phyloP scores from a whole-genome alignment of 371 early-diverging fungal species.

The Apophysomyces variabilis region DNA sequence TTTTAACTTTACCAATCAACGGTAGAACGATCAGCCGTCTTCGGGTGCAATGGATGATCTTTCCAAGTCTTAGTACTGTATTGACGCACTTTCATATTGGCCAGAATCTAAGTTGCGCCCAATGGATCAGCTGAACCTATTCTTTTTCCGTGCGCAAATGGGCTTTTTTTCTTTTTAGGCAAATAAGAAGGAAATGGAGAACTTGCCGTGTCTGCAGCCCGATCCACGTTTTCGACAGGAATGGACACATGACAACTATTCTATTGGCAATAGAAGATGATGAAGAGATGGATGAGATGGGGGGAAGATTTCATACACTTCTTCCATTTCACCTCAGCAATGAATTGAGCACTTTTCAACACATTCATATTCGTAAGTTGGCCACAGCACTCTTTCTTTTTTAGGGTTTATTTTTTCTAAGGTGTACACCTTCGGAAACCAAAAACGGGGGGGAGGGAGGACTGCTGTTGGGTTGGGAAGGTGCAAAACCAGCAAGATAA shows the following conservation, averaged over 20 bases:
- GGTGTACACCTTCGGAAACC: constrained; percentile 7
- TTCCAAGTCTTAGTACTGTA: constrained; percentile 81
- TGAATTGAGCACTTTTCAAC: constrained; percentile 63
- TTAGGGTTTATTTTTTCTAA: constrained; percentile 7
- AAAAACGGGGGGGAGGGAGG: background rate
- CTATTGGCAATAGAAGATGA: constrained; percentile 25
- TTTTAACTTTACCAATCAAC: constrained; percentile 62
- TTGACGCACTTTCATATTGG: constrained; percentile 62
- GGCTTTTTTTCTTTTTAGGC: too few species aligned
- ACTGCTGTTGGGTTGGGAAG: background rate
- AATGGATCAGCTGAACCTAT: background rate
- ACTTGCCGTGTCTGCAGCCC: constrained; percentile 60
- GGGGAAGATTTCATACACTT: too few species aligned
- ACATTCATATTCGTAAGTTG: constrained; percentile 29
- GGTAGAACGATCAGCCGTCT: constrained; percentile 55
- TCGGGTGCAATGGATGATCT: constrained; percentile 74
- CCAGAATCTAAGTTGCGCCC: constrained; percentile 47
- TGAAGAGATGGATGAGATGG: background rate
- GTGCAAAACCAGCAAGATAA: background rate
- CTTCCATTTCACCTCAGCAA: constrained; percentile 45
- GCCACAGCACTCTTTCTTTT: too few species aligned
- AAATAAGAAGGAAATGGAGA: background rate
- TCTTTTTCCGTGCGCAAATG: too few species aligned
- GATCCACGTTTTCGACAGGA: constrained; percentile 56
- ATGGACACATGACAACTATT: constrained; percentile 69